Base-by-base conservation (phyloP, 352 stramenopile species). In the Detonula confervacea region DNA sequence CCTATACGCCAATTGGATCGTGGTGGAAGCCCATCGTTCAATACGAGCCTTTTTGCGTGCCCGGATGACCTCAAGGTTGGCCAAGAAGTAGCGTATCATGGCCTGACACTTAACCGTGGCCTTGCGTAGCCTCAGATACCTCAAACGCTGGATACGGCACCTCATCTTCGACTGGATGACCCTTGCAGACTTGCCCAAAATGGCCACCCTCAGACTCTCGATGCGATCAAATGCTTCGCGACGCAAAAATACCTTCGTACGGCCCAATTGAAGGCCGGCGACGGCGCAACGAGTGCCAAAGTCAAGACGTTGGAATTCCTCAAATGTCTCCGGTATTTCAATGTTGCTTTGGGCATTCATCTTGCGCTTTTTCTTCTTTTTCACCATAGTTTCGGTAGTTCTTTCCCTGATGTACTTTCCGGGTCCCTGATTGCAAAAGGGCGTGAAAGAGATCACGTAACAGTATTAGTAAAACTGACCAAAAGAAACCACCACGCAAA, bases 181-280 rank as follows among this genome's bases (percentile, higher is more conserved):
- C 11, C 52, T 24, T 0, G 74, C 80, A 24, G 67, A 81, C 46
- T 79, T 74, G 25, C 87, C 68, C 76, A 91, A 66, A 73, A 80
- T 67, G 71, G 88, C 14, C 63, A 80, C 88, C 11, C 90, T 71
- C n/a, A 95, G 65, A 22, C 66, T 74, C 67, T 95, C 91, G 56
- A 95, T 90, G 8, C 81, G 69, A 75, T 95, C 91, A 74, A 95
- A 94, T 30, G 91, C 91, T 65, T 94, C 86, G 20, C 90, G 83
- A 24, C 90, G 87, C 37, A 95, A 79, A 62, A 95, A 95, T 0
- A 95, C 91, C 69, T 94, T 95, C 18, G 88, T 95, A 12, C 84
- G 63, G 16, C 91, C 91, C 5, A 95, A 73, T 69, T 95, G 91
- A 87, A 98, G 66, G 82, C 95, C 87, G 90, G 90, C 88, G 25